phyloP scores from a whole-genome alignment of 345 rosid species.

The Populus pruinosa region DNA sequence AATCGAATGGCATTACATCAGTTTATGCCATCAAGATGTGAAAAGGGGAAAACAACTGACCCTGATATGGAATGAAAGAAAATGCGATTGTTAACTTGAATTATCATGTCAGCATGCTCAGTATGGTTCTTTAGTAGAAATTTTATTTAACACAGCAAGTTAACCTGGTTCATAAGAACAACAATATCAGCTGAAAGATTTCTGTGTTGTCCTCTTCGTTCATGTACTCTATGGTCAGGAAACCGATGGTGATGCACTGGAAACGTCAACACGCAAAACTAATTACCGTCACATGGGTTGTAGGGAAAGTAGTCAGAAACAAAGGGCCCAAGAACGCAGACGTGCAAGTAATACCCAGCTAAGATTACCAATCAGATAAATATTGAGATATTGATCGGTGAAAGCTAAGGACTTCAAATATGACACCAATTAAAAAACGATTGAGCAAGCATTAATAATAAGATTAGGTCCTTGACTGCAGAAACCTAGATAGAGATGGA shows the following conservation, averaged over 20 bases:
- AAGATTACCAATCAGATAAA: slow-evolving; percentile 5
- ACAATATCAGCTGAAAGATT: neutral
- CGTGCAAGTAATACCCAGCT: slow-evolving; percentile 8
- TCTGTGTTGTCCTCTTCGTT: neutral
- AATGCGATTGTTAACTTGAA: neutral
- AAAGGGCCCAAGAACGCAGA: slow-evolving; percentile 14
- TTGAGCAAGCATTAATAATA: slow-evolving; percentile 15
- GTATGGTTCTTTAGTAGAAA: neutral
- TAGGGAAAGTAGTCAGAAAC: slow-evolving; percentile 11
- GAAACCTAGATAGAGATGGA: slow-evolving; percentile 24
- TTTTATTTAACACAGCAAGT: neutral
- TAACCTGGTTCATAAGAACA: neutral
- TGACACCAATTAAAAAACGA: slow-evolving; percentile 14
- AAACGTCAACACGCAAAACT: slow-evolving; percentile 7
- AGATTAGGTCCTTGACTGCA: slow-evolving; percentile 29
- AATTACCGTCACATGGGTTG: slow-evolving; percentile 31
- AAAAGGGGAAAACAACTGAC: neutral
- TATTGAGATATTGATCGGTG: neutral
- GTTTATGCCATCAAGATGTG: neutral
- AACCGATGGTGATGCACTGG: slow-evolving; percentile 19
- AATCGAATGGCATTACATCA: neutral
- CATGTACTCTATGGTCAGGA: neutral
- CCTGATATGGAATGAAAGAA: neutral
- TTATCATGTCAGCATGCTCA: neutral
- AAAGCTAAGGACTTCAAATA: neutral